Evolutionary conservation across 1,284 basidiomycete species (phyloP), one percentile per base, ranked within the genome.

Genomic region (Ustilago esculenta): DNA sequence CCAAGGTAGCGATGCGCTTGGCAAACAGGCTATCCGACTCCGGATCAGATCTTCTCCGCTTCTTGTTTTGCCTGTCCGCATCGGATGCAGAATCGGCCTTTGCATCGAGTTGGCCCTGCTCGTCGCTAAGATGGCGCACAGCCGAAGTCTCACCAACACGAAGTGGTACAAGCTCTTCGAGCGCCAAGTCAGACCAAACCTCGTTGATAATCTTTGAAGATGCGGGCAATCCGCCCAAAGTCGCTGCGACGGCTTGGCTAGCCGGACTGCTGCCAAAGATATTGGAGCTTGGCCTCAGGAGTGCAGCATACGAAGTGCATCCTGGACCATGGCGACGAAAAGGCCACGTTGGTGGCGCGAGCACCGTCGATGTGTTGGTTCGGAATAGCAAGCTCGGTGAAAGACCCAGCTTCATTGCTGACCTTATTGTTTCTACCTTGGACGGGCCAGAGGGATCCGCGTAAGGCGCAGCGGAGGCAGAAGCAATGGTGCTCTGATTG

Each of bases 121-220:
- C 27, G 15, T 25, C 47, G 32, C 40, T 32, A 42, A 60, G 44
- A 20, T 59, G 60, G 2, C 57, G 56, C 2, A 53, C 34, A 0
- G 60, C 67, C 6, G 67, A 60, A 5, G 67, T 60, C 5, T 45
- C 44, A 4, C 60, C 67, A 5, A 70, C 15, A 4, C 35, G 30
- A 9, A 29, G 33, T 4, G 75, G 75, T 3, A 75, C 47, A 0
- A 77, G 51, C 49, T 63, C 54, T 34, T 77, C 76, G 1, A 77
- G 61, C 21, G 66, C 73, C n/a, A 77, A 37, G 41, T 77, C 76
- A 9, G 72, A 54, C 76, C 76, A 77, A 1, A 77, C 67, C 39
- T 72, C 72, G 32, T 32, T 50, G 34, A 52, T 17, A 30, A 50
- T 55, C 40, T 49, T 72, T 36, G 52, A 37, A 2, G 49, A 51